These are phyloP conservation scores for Suillus tomentosus DNA, from an alignment of 768 basidiomycete species.

Conservation along the genomic window DNA sequence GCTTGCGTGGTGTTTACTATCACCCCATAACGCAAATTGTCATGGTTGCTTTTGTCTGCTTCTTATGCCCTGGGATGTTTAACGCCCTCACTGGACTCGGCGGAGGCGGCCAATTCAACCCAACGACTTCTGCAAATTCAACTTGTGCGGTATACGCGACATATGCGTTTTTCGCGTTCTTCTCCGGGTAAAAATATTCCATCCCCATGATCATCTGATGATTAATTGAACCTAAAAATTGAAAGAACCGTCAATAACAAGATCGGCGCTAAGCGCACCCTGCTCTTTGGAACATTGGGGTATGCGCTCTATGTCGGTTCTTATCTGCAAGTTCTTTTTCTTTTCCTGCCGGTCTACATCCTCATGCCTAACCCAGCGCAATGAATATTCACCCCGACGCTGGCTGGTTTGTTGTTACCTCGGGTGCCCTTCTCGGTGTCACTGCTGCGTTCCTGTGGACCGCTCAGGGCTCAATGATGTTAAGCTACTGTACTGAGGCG, in stretches of 20 bases:
- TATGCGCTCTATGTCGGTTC: constrained; percentile 76
- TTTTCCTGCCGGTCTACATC: not conserved
- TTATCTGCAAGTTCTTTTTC: constrained; percentile 52
- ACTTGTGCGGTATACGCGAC: constrained; percentile 68
- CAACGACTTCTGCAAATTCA: constrained; percentile 65
- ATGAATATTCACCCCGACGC: constrained; percentile 68
- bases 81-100: constrained; percentile 79
- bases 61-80: constrained; percentile 62
- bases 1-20: constrained; percentile 56
- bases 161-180: constrained; percentile 60
- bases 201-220: not conserved
- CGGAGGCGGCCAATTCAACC: constrained; percentile 71
- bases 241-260: constrained; percentile 75
- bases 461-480: constrained; percentile 76
- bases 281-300: constrained; percentile 69
- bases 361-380: constrained; percentile 40
- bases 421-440: constrained; percentile 71
- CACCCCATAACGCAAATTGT: constrained; percentile 58
- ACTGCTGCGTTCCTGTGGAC: constrained; percentile 75
- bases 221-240: constrained; percentile 8
- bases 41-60: constrained; percentile 70
- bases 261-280: constrained; percentile 69
- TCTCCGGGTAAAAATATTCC: constrained; percentile 53
- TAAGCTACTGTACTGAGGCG: constrained; percentile 75
- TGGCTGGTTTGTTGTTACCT: constrained; percentile 62